Conservation (phyloP, 73 alveolate genomes). For the Paramecium biaurelia region DNA sequence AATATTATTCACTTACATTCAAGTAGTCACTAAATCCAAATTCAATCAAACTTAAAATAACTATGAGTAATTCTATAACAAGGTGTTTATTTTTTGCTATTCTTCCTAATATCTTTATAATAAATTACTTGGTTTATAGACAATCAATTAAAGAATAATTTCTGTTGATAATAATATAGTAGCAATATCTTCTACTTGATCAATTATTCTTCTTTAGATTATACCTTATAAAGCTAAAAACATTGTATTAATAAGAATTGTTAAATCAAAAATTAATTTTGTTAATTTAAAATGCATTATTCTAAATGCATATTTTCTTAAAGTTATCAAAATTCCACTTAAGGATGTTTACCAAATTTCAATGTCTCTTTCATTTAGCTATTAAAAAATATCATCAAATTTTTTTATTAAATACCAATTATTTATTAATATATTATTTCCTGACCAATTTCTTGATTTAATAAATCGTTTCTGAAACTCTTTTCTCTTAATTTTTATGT, state of each 20-base stretch:
- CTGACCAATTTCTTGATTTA: conserved; percentile 12
- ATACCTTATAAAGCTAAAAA: not conserved
- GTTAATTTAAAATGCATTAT: not conserved
- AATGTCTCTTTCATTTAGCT: not conserved
- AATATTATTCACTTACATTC: not conserved
- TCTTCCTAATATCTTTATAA: not conserved
- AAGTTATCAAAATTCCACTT: not conserved
- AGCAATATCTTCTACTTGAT: conserved; percentile 4
- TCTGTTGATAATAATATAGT: conserved; percentile 5
- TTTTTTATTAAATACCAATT: not conserved
- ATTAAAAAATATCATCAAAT: not conserved
- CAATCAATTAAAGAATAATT: not conserved
- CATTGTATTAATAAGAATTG: not conserved
- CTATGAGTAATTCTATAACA: not conserved
- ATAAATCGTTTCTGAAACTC: not conserved
- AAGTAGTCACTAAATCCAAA: not conserved
- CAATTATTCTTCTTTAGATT: not conserved
- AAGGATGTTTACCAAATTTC: not conserved
- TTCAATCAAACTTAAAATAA: not conserved
- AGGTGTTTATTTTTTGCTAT: not conserved
- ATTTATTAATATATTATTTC: not conserved
- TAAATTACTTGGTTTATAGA: not conserved
- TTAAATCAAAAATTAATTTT: not conserved
- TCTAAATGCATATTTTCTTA: not conserved
- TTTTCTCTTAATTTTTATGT: not conserved